These are phyloP conservation scores for Russula abietina DNA, from an alignment of 768 basidiomycete genomes.

Conservation along the genomic window DNA sequence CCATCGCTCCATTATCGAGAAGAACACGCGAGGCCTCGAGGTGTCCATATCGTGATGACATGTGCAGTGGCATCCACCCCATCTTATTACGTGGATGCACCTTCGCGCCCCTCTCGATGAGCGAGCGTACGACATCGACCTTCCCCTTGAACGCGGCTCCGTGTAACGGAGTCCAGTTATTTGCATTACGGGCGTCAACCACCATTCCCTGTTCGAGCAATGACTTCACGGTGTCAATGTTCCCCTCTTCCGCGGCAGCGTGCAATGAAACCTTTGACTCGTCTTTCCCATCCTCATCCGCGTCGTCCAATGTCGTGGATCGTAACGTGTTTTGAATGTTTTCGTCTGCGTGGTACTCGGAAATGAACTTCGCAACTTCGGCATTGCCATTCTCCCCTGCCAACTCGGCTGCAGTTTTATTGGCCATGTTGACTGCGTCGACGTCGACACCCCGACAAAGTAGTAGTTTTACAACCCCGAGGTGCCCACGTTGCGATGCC, in stretches of 20 bases:
- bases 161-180: no score
- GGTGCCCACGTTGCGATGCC: background rate
- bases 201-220: constrained; percentile 1
- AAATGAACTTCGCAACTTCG: background rate
- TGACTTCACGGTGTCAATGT: background rate
- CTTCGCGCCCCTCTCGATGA: no score
- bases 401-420: background rate
- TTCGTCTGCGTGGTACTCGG: background rate
- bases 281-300: background rate
- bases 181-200: no score
- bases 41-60: background rate
- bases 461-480: background rate
- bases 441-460: background rate
- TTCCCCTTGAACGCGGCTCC: no score
- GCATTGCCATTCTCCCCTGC: background rate
- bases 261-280: background rate
- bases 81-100: no score
- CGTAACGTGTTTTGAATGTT: background rate
- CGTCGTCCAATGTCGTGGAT: background rate
- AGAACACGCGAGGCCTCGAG: no score
- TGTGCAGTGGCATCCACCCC: background rate
- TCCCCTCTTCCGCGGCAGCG: background rate
- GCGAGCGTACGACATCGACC: no score
- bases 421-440: background rate
- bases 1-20: no score